Evolutionary conservation across 352 stramenopile genomes (phyloP).

Genomic region (Globisporangium paddicum): DNA sequence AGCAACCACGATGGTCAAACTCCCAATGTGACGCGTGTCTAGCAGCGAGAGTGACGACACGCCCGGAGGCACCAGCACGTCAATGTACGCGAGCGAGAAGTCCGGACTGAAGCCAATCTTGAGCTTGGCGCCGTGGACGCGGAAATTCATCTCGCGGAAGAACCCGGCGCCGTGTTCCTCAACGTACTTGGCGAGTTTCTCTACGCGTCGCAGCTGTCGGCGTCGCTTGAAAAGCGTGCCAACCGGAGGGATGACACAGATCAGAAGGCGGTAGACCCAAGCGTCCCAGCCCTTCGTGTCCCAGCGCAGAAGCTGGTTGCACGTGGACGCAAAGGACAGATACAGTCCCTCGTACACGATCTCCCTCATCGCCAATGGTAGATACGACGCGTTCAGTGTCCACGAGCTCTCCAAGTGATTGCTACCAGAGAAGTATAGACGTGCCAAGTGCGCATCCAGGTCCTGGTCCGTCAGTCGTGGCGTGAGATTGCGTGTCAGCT

Average conservation of each 20-base stretch:
- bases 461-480: slow-evolving; percentile 77
- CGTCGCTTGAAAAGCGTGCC: slow-evolving; percentile 61
- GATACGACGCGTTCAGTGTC: slow-evolving; percentile 54
- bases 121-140: slow-evolving; percentile 63
- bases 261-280: slow-evolving; percentile 52
- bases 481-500: slow-evolving; percentile 65
- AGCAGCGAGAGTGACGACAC: slow-evolving; percentile 13
- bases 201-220: slow-evolving; percentile 58
- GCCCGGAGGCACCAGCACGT: slow-evolving; percentile 54
- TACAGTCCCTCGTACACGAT: slow-evolving; percentile 79
- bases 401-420: slow-evolving; percentile 69
- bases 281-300: slow-evolving; percentile 53
- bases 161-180: slow-evolving; percentile 64
- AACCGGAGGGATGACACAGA: slow-evolving; percentile 40
- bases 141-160: slow-evolving; percentile 79
- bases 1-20: slow-evolving; percentile 51
- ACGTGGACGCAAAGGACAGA: slow-evolving; percentile 58
- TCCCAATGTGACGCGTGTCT: slow-evolving; percentile 2
- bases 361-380: slow-evolving; percentile 49
- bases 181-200: slow-evolving; percentile 64
- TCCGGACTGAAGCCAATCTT: slow-evolving; percentile 83
- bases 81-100: slow-evolving; percentile 80
- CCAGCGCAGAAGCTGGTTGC: slow-evolving; percentile 70
- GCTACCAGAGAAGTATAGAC: slow-evolving; percentile 68
- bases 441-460: slow-evolving; percentile 58